Evolutionary conservation across 1,139 yeast genomes (phyloP).

Genomic region (Pichia sp.): DNA sequence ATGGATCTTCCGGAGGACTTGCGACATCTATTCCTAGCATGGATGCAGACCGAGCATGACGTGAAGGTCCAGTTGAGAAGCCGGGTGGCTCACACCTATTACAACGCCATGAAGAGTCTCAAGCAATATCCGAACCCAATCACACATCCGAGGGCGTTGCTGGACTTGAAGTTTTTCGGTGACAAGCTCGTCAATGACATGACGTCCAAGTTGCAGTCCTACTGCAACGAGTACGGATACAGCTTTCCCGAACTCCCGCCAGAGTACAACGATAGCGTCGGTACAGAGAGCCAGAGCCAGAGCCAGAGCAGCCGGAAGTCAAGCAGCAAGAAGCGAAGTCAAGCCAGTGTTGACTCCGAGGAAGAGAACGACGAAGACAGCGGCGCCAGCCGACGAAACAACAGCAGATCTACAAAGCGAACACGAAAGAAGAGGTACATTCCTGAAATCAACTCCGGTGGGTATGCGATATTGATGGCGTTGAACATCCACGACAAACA

Average conservation of each 20-base stretch:
- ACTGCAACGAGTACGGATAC: constrained; percentile 45
- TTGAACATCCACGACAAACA: constrained; percentile 51
- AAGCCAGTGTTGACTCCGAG: not conserved
- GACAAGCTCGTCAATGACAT: constrained; percentile 54
- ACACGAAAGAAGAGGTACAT: constrained; percentile 47
- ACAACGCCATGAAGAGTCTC: constrained; percentile 47
- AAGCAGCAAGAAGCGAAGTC: not conserved
- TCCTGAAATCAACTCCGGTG: constrained; percentile 79
- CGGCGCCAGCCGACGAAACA: not conserved
- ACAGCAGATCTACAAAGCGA: constrained; percentile 25
- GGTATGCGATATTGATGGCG: constrained; percentile 75
- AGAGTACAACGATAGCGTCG: not conserved
- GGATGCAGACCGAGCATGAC: constrained; percentile 52
- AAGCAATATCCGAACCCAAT: constrained; percentile 41
- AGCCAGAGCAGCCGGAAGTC: not conserved
- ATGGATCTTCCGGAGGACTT: constrained; percentile 35
- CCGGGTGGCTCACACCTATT: constrained; percentile 44
- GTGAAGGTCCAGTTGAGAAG: constrained; percentile 41
- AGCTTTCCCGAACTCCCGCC: constrained; percentile 36
- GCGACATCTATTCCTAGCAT: constrained; percentile 42
- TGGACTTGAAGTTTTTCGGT: constrained; percentile 55
- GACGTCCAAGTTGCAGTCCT: constrained; percentile 37
- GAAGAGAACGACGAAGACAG: not conserved
- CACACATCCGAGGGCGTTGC: constrained; percentile 48
- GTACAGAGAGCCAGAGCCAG: not conserved